These are phyloP conservation scores for Filobasidium floriforme DNA, from an alignment of 768 basidiomycete species.

Conservation along the genomic window DNA sequence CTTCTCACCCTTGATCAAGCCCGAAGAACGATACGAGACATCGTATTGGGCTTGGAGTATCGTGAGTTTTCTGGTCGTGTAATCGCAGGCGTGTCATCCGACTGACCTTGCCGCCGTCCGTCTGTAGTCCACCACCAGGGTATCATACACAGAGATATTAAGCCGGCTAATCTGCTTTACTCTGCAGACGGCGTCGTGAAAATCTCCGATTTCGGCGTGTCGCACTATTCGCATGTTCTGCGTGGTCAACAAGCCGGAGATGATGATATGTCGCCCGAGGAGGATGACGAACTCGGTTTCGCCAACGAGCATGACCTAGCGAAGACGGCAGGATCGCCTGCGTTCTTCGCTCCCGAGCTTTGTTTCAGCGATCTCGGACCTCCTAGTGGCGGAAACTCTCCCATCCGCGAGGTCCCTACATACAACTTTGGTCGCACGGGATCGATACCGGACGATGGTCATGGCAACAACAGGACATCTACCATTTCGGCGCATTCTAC, in stretches of 20 bases:
- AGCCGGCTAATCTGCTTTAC: constrained; percentile 93
- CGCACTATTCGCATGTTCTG: constrained; percentile 87
- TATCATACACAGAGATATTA: constrained; percentile 99
- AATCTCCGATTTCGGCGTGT: constrained; percentile 96
- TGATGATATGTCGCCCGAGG: constrained; percentile 20
- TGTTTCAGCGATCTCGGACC: constrained; percentile 56
- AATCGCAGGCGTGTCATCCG: constrained; percentile 13
- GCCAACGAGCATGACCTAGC: constrained; percentile 78
- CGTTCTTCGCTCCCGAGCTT: constrained; percentile 94
- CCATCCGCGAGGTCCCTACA: constrained; percentile 29
- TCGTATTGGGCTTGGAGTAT: constrained; percentile 89
- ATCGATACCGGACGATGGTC: constrained; percentile 25
- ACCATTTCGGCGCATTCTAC: constrained; percentile 23
- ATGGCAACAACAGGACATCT: constrained; percentile 20
- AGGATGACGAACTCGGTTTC: constrained; percentile 55
- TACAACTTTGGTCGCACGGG: constrained; percentile 24
- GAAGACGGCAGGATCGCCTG: constrained; percentile 87
- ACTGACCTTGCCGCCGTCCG: constrained; percentile 6
- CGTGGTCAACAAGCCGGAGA: constrained; percentile 61
- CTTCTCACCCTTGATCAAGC: constrained; percentile 75
- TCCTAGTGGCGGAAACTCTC: constrained; percentile 24
- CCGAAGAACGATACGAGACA: constrained; percentile 80
- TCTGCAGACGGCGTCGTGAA: constrained; percentile 81
- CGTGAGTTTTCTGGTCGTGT: constrained; percentile 53
- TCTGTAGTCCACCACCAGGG: constrained; percentile 87